A percentile compares a stretch with the other conserved stretches of the same genome.
Conservation (phyloP, 116 monocot species). For the Dioscorea cayenensis region DNA sequence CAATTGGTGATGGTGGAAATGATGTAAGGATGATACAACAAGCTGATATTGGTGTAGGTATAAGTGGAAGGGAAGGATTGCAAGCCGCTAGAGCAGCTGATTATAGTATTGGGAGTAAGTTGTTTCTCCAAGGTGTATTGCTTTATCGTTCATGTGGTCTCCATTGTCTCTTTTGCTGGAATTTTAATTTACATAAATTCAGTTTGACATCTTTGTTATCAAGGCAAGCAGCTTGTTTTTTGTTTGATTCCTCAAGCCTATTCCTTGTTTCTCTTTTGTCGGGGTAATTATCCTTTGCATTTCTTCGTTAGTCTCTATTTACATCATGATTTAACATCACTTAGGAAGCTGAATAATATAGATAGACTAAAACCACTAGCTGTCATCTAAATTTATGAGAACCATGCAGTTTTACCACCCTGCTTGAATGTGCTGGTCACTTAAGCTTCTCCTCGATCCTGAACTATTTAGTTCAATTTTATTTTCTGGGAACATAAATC, state of each 20-base stretch:
- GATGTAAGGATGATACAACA: constrained; percentile 99
- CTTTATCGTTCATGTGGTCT: neutral
- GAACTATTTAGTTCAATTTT: neutral
- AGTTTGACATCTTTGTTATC: neutral
- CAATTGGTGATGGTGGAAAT: constrained; percentile 99
- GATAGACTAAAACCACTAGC: neutral
- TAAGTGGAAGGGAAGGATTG: constrained; percentile 95
- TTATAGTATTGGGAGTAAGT: constrained; percentile 97
- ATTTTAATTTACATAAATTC: neutral
- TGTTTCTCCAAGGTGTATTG: neutral
- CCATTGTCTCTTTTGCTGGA: neutral
- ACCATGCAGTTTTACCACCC: neutral
- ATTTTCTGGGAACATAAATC: neutral
- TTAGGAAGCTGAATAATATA: neutral
- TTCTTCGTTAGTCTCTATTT: neutral
- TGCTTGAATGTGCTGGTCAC: neutral
- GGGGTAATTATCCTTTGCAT: neutral
- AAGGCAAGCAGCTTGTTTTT: neutral
- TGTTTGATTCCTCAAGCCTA: neutral
- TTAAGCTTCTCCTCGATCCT: neutral
- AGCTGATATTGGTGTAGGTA: constrained; percentile 97
- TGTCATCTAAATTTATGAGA: neutral
- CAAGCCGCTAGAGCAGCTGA: constrained; percentile 99
- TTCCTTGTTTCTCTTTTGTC: neutral
- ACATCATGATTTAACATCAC: neutral